A percentile compares a stretch with the other conserved stretches of the same genome.
phyloP scores from a whole-genome alignment of 495 filamentous ascomycete genomes.

The Peziza echinospora region DNA sequence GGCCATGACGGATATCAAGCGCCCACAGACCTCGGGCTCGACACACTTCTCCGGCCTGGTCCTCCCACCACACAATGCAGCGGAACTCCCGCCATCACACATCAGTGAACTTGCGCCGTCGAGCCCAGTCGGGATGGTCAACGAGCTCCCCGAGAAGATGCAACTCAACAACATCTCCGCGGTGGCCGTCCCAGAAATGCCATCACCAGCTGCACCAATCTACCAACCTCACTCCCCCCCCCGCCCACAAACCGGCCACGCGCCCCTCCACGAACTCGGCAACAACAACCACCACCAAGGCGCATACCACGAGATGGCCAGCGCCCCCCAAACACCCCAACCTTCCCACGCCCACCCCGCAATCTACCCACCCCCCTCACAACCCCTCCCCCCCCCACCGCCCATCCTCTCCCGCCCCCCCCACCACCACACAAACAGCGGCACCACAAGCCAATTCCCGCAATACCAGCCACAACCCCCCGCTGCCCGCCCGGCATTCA shows the following conservation, averaged over 20 bases:
- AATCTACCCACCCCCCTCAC: no score
- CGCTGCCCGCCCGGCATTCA: no score
- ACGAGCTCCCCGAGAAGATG: not conserved
- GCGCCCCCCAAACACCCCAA: no score
- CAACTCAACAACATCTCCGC: not conserved
- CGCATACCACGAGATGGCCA: no score
- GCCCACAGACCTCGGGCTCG: not conserved
- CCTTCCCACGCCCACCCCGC: no score
- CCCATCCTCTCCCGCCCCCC: no score
- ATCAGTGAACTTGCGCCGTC: not conserved
- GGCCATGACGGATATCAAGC: not conserved
- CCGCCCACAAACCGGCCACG: no score
- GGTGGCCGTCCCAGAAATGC: not conserved
- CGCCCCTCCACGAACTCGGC: not conserved
- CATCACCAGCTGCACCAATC: not conserved
- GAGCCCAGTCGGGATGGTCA: not conserved
- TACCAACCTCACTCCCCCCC: no score
- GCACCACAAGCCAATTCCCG: no score
- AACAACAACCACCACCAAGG: not conserved
- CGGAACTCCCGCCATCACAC: not conserved
- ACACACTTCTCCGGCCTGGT: not conserved
- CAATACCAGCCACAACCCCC: no score
- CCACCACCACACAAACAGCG: no score
- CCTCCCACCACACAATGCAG: not conserved
- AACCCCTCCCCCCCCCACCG: no score